Evolutionary conservation across 2,329 filamentous ascomycete species (phyloP), one percentile per base, ranked within the genome.

Genomic region (Akanthomyces lecanii): DNA sequence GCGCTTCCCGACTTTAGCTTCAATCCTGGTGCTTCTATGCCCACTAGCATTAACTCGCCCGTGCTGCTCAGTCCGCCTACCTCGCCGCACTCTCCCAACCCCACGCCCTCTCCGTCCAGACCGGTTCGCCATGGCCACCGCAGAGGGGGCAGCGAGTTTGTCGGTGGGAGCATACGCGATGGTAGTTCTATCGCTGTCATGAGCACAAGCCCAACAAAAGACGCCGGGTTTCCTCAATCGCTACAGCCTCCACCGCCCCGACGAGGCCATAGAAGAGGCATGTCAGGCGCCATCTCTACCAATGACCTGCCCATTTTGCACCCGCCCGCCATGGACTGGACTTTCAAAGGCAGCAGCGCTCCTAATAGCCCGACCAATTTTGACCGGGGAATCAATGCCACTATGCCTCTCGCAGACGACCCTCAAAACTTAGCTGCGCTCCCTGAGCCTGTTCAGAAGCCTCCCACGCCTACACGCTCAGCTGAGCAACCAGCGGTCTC

Each of bases 141-240:
- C 69, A 85, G 93, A 70, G 90, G 90, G 61, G 89, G 87, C 33
- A 97, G 92, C 72, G 92, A 97, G 73, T 92, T 96, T 70, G 90
- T 96, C 53, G 91, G 91, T 44, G 90, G 89, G 8, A 89, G 89
- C 68, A 76, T 83, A 67, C 79, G 85, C 68, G 75, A 81, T 75
- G 77, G 84, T 14, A 84, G 82, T 54, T 79, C 82, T 0, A 85
- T 86, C 56, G 82, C 83, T 11, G 77, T 85, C 8, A 81, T 90
- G 77, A 90, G 85, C 73, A 84, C 85, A 14, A 92, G 88, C 69
- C 88, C 89, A 33, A 89, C 87, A 12, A 91, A 88, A 67, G 82
- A 86, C 30, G 79, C 80, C 64, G 85, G 86, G 6, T 82, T 84
- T 66, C 74, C 81, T 10, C 84, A 86, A 58, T 75, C 79, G 12